phyloP scores from a whole-genome alignment of 75 land plant genomes.

The Picea glauca region DNA sequence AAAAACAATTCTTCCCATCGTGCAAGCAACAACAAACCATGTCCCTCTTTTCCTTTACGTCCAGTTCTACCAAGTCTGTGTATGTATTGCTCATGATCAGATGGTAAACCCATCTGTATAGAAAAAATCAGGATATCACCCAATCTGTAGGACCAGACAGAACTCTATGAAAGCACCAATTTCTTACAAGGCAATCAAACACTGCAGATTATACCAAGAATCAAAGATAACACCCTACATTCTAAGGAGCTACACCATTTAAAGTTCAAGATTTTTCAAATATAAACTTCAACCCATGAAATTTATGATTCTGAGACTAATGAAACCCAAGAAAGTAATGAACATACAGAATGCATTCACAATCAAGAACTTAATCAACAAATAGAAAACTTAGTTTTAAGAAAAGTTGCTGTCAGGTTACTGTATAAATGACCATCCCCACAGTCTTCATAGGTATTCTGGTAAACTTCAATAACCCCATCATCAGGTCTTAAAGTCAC shows the following conservation, averaged over 20 bases:
- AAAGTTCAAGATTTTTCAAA: not conserved
- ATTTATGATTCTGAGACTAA: not conserved
- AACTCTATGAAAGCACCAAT: not conserved
- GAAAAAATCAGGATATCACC: not conserved
- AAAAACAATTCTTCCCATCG: constrained; percentile 82
- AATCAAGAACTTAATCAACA: not conserved
- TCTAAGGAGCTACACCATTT: not conserved
- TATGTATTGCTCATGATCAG: constrained; percentile 63
- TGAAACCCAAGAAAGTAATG: not conserved
- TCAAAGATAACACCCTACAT: not conserved
- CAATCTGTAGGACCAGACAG: not conserved
- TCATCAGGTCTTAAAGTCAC: too few species aligned
- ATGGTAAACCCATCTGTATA: constrained; percentile 66
- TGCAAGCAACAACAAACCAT: constrained; percentile 65
- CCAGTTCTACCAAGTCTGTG: constrained; percentile 75
- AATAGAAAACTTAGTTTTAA: not conserved
- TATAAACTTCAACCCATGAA: not conserved
- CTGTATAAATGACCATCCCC: not conserved
- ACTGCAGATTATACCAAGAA: not conserved
- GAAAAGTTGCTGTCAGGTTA: not conserved
- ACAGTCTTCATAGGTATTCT: not conserved
- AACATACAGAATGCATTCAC: not conserved
- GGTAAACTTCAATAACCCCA: not conserved
- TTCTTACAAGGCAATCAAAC: not conserved
- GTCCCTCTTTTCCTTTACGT: constrained; percentile 63